phyloP scores from a whole-genome alignment of 371 early-diverging fungal species.

The Syncephalis plumigaleata region DNA sequence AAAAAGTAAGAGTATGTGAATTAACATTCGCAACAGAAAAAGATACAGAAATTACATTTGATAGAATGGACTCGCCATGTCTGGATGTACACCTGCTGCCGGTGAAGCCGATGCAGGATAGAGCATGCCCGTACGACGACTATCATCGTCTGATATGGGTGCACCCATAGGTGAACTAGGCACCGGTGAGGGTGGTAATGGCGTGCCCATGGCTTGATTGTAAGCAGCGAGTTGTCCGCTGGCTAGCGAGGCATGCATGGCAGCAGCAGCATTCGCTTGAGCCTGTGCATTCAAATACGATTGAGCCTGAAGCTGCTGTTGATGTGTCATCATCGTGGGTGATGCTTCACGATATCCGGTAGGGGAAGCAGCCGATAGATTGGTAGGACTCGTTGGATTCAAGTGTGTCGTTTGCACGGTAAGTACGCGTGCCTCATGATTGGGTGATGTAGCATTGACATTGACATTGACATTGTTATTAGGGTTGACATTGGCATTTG shows the following conservation, averaged over 20 bases:
- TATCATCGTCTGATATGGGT: constrained; percentile 18
- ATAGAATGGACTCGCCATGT: too few species aligned
- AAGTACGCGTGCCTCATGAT: constrained; percentile 5
- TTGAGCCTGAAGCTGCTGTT: constrained; percentile 1
- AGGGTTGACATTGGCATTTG: too few species aligned
- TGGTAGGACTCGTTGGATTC: constrained; percentile 3
- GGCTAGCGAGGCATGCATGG: constrained; percentile 13
- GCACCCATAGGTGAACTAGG: constrained; percentile 20
- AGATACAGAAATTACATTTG: too few species aligned
- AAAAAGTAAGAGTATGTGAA: too few species aligned
- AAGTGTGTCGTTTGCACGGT: constrained; percentile 12
- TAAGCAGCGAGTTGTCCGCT: constrained; percentile 15
- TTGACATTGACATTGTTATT: constrained; percentile 3
- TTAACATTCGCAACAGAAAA: too few species aligned
- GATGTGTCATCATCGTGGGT: constrained; percentile 4
- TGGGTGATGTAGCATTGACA: constrained; percentile 10
- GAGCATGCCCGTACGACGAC: constrained; percentile 15
- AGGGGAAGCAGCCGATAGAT: constrained; percentile 9
- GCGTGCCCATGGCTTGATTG: constrained; percentile 20
- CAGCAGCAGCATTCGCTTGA: constrained; percentile 4
- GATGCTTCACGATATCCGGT: constrained; percentile 10
- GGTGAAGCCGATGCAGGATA: constrained; percentile 15
- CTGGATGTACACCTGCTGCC: constrained; percentile 7
- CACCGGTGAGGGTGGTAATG: constrained; percentile 21
- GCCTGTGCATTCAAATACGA: neutral